These are phyloP conservation scores for Monosporascus sp. DNA, from an alignment of 2,329 filamentous ascomycete genomes.

Conservation along the genomic window DNA sequence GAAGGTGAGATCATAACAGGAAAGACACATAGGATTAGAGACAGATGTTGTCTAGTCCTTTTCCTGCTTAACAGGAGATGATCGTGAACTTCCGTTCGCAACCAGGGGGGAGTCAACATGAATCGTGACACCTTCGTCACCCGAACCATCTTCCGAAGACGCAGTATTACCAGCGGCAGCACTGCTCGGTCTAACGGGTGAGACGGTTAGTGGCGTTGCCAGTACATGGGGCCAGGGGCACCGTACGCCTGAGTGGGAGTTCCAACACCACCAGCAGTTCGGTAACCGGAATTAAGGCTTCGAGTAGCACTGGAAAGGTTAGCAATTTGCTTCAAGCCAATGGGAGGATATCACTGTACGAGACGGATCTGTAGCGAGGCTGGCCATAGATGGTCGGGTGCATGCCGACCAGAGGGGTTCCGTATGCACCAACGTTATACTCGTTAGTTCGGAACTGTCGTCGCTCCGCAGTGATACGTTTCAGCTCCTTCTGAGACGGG, in stretches of 20 bases:
- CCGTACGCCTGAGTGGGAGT: conserved; percentile 1
- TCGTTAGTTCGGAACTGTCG: conserved; percentile 95
- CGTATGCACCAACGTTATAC: conserved; percentile 74
- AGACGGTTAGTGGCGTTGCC: conserved; percentile 26
- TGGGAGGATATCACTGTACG: conserved; percentile 9
- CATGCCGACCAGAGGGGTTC: conserved; percentile 55
- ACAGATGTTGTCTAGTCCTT: conserved; percentile 26
- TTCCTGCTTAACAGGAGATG: conserved; percentile 43
- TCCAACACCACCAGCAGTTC: neutral
- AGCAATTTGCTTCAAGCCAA: conserved; percentile 1
- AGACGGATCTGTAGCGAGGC: conserved; percentile 30
- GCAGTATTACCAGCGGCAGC: conserved; percentile 33
- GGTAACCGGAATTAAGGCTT: neutral
- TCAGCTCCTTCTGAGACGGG: conserved; percentile 91
- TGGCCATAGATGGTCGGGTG: conserved; percentile 42
- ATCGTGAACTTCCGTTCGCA: conserved; percentile 39
- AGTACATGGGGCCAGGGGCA: conserved; percentile 10
- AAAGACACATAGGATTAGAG: conserved; percentile 15
- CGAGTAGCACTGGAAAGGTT: conserved; percentile 6
- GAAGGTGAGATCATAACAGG: conserved; percentile 21
- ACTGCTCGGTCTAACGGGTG: conserved; percentile 34
- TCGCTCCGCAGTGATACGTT: conserved; percentile 90
- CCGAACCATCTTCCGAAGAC: conserved; percentile 40
- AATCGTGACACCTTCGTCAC: conserved; percentile 50
- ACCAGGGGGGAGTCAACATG: conserved; percentile 42